phyloP scores from a whole-genome alignment of 2,329 filamentous ascomycete genomes.

The Colletotrichum incanum region DNA sequence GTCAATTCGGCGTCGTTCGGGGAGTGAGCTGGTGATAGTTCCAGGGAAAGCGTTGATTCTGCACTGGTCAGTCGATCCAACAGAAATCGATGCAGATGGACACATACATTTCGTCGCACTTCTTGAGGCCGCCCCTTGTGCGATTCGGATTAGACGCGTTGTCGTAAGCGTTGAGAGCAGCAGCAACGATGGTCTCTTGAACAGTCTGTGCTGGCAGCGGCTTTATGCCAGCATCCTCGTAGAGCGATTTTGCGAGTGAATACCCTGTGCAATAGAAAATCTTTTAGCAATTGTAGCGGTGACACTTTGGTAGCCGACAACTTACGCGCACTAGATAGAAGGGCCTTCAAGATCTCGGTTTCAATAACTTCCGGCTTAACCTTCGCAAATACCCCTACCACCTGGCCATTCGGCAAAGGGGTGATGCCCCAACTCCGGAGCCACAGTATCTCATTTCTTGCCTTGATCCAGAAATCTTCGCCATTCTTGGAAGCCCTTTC shows the following conservation, averaged over 20 bases:
- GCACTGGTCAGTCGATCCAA: constrained; percentile 44
- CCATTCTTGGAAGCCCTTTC: constrained; percentile 70
- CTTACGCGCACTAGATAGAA: constrained; percentile 75
- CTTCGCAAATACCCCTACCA: constrained; percentile 75
- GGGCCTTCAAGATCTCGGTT: constrained; percentile 77
- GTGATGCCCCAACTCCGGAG: constrained; percentile 79
- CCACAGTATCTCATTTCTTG: constrained; percentile 79
- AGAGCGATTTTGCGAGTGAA: constrained; percentile 73
- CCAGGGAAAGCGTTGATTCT: constrained; percentile 77
- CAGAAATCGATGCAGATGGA: not conserved
- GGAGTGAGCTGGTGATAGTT: constrained; percentile 67
- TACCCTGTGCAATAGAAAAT: constrained; percentile 67
- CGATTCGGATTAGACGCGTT: constrained; percentile 87
- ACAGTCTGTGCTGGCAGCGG: constrained; percentile 67
- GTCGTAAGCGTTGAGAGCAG: constrained; percentile 81
- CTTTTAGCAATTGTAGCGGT: constrained; percentile 6
- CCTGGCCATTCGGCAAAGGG: constrained; percentile 54
- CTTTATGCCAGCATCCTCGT: constrained; percentile 65
- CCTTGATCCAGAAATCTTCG: constrained; percentile 74
- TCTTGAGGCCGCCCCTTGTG: constrained; percentile 82
- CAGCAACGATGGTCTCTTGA: constrained; percentile 73
- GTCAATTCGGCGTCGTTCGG: constrained; percentile 69
- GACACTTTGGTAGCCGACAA: constrained; percentile 32
- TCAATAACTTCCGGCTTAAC: constrained; percentile 76
- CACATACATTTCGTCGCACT: constrained; percentile 80